These are phyloP conservation scores for Globisporangium nodosum DNA, from an alignment of 352 stramenopile species.

Conservation along the genomic window DNA sequence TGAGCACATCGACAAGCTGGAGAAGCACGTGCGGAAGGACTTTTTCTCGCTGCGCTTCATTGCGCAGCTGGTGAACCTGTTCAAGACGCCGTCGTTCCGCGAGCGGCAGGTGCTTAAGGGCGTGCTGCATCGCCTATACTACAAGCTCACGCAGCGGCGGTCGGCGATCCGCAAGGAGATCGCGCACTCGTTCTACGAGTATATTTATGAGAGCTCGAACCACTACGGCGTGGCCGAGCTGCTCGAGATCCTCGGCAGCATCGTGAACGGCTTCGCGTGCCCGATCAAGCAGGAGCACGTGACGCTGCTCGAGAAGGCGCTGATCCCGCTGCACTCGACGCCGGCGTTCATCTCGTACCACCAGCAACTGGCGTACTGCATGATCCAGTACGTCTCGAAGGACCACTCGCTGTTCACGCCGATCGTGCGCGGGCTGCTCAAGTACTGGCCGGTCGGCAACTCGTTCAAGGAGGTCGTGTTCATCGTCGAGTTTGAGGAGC, in stretches of 20 bases:
- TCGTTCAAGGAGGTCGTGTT: conserved; percentile 89
- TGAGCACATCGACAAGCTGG: conserved; percentile 86
- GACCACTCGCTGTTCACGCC: conserved; percentile 83
- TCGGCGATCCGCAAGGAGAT: conserved; percentile 87
- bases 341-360: conserved; percentile 86
- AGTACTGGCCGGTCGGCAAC: conserved; percentile 85
- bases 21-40: conserved; percentile 83
- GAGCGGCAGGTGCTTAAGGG: conserved; percentile 84
- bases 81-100: conserved; percentile 86
- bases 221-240: conserved; percentile 86
- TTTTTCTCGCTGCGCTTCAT: conserved; percentile 83
- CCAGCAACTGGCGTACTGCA: conserved; percentile 85
- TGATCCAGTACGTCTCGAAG: conserved; percentile 89
- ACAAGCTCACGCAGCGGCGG: conserved; percentile 86
- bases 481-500: conserved; percentile 85
- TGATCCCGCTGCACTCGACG: conserved; percentile 83
- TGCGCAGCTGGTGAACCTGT: conserved; percentile 72
- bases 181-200: conserved; percentile 86
- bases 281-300: conserved; percentile 89
- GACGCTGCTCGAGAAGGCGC: conserved; percentile 71
- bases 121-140: conserved; percentile 85
- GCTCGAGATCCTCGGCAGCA: conserved; percentile 84
- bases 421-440: conserved; percentile 71
- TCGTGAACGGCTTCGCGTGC: conserved; percentile 87
- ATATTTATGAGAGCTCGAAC: conserved; percentile 90